phyloP scores from a whole-genome alignment of 441 rosid species.

The Pelargonium myrrhifolium region DNA sequence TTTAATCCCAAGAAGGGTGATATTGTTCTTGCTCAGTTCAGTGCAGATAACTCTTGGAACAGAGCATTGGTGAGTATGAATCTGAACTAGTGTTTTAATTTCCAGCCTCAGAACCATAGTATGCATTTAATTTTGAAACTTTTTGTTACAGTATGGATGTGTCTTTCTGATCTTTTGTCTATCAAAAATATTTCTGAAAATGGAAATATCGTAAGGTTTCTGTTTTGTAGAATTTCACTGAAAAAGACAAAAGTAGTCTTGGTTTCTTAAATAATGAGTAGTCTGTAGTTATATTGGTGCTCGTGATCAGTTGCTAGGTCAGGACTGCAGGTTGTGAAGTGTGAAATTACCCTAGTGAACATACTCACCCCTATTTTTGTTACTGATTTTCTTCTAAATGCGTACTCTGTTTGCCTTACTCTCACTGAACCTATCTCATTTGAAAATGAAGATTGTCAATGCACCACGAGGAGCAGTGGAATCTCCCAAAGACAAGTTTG shows the following conservation, averaged over 20 bases:
- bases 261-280: no score
- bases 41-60: conserved; percentile 92
- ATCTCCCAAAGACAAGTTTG: conserved; percentile 66
- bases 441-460: conserved; percentile 53
- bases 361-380: no score
- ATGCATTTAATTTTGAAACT: not conserved
- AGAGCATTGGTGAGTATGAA: conserved; percentile 71
- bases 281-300: no score
- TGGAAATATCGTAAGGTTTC: not conserved
- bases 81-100: not conserved
- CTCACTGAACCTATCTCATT: not conserved
- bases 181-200: not conserved
- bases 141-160: not conserved
- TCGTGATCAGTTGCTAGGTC: no score
- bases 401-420: not conserved
- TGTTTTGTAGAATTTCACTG: no score
- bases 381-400: no score
- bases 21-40: conserved; percentile 80
- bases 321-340: no score
- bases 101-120: not conserved
- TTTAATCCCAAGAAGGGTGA: conserved; percentile 90
- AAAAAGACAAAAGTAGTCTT: no score
- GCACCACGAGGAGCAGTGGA: conserved; percentile 73
- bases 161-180: not conserved
- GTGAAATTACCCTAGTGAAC: no score